Evolutionary conservation across 1,284 basidiomycete species (phyloP).

Genomic region (Cryptococcus deneoformans): DNA sequence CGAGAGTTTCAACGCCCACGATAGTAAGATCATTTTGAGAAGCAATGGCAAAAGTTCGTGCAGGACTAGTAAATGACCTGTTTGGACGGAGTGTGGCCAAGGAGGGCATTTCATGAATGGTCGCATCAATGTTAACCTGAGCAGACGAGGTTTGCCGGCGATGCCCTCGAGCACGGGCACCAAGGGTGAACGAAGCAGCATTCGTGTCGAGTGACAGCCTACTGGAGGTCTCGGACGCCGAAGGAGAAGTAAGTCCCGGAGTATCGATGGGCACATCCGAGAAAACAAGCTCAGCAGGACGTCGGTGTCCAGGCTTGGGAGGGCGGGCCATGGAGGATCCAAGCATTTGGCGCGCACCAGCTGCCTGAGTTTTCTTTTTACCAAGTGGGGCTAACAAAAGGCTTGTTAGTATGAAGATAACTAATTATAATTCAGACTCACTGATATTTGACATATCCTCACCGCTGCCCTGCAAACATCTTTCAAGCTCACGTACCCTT

Average conservation of each 20-base stretch:
- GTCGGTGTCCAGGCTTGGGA: conserved; percentile 21
- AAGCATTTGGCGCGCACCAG: conserved; percentile 16
- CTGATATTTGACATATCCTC: conserved; percentile 26
- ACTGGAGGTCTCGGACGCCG: conserved; percentile 36
- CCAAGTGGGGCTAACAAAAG: conserved; percentile 3
- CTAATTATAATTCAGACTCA: conserved; percentile 8
- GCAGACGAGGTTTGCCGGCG: conserved; percentile 33
- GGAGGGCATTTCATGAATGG: conserved; percentile 41
- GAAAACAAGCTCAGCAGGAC: conserved; percentile 26
- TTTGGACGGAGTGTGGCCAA: conserved; percentile 25
- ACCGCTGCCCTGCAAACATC: conserved; percentile 25
- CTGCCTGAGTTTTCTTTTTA: conserved; percentile 1
- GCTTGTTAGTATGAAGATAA: background rate
- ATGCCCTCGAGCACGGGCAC: conserved; percentile 21
- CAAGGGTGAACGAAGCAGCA: conserved; percentile 19
- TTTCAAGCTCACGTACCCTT: conserved; percentile 2
- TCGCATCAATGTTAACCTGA: conserved; percentile 28
- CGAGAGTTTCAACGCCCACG: conserved; percentile 8
- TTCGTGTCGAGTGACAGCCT: conserved; percentile 34
- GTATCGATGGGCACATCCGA: conserved; percentile 20
- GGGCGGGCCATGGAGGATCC: conserved; percentile 21
- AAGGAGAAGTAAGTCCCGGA: conserved; percentile 36
- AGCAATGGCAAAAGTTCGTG: background rate
- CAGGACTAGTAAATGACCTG: conserved; percentile 12
- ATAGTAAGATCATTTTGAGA: conserved; percentile 7